Evolutionary conservation across 2,329 filamentous ascomycete genomes (phyloP).

Genomic region (Claviceps spartinae): DNA sequence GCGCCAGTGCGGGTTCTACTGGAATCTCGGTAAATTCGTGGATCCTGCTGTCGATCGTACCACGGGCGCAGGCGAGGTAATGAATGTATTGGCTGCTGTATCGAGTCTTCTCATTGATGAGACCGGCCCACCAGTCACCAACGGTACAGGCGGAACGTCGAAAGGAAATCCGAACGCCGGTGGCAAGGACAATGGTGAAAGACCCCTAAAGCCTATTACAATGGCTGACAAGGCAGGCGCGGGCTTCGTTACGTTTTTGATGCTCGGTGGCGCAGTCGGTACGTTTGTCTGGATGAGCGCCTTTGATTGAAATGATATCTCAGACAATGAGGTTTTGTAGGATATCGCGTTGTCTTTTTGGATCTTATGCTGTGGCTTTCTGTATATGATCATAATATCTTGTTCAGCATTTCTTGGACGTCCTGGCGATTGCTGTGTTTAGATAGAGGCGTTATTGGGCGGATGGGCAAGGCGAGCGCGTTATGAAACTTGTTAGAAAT

Average conservation of each 20-base stretch:
- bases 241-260: slow-evolving; percentile 31
- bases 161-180: slow-evolving; percentile 28
- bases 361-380: neutral
- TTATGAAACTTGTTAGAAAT: too few species aligned
- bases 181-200: slow-evolving; percentile 17
- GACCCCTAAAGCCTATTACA: slow-evolving; percentile 20
- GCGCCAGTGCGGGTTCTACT: slow-evolving; percentile 51
- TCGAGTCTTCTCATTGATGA: slow-evolving; percentile 32
- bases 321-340: neutral
- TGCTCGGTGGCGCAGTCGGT: slow-evolving; percentile 26
- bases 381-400: neutral
- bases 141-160: slow-evolving; percentile 36
- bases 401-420: neutral
- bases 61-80: slow-evolving; percentile 43
- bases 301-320: slow-evolving; percentile 12
- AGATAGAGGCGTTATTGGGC: neutral
- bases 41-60: slow-evolving; percentile 38
- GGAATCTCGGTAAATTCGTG: slow-evolving; percentile 34
- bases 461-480: too few species aligned
- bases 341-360: neutral
- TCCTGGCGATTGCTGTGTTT: neutral
- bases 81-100: slow-evolving; percentile 43
- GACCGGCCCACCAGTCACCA: slow-evolving; percentile 28
- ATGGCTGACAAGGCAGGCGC: slow-evolving; percentile 34
- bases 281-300: slow-evolving; percentile 38